Base-by-base conservation (phyloP, 1,284 basidiomycete species). In the Ceratobasidium sp. region DNA sequence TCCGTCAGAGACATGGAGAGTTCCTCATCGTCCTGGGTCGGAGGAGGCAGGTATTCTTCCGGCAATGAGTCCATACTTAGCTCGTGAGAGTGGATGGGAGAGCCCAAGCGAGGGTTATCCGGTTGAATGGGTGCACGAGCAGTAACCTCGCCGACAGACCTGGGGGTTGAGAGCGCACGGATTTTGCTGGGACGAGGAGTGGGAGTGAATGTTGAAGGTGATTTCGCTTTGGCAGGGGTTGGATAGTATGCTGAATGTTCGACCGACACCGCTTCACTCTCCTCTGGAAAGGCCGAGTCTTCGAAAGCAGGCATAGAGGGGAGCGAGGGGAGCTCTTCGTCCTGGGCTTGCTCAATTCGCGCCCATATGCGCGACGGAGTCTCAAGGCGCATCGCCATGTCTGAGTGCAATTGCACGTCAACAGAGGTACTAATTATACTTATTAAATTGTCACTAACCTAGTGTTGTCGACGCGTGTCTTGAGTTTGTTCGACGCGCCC, bases 281-380 rank as follows among this genome's bases (percentile, higher is more conserved):
- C 67, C 21, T 70, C 67, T n/a, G 67, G 67, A 32, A 70, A 70
- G 5, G 53, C 67, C 36, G 67, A 70, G 39, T 70, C 67, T 39
- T 70, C 67, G 30, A 58, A 70, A 12, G 12, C 67, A 0, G 67
- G 67, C 67, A 70, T 70, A 8, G 67, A 70, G n/a, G 67, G 67
- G 28, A 70, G 50, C 8, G 67, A 70, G 1, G 67, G 67, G n/a
- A 70, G 23, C 21, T 70, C 67, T 50, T 70, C 67, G 30, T 70
- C 67, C 30, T 70, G 67, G 43, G 67, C 67, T 59, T 59, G 34
- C 28, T 70, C 67, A 21, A 70, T 70, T 21, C 67, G 53, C 26
- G 67, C 67, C 67, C 67, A 70, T 45, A 70, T 70, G 30, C 67
- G 67, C 18, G 67, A 70, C 53, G 67, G 67, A 32, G 67, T 70